Evolutionary conservation across 331 rosid genomes (phyloP), one percentile per base, ranked within the genome.

Genomic region (Spiraea crenata): DNA sequence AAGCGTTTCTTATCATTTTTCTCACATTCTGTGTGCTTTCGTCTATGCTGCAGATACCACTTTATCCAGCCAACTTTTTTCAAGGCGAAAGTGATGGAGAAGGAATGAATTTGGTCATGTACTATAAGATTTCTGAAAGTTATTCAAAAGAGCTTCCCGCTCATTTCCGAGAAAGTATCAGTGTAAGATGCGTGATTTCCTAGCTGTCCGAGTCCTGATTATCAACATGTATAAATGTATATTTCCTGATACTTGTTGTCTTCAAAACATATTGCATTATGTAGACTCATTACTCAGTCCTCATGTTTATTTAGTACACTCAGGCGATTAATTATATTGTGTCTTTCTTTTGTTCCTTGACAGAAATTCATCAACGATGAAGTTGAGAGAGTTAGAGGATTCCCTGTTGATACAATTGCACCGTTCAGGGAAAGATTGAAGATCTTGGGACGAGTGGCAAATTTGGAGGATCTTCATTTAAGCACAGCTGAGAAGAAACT

Each of bases 381-480:
- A 79, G 99, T 89, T 65, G 99, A 95, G 87, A 89, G 97, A 80
- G 97, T 95, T 58, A 87, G 81, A 85, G 91, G 96, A 71, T 95
- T 91, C 82, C 99, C 99, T 74, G 69, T 95, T 1, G 99, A 95
- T 76, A 70, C 83, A 45, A 95, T 95, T 65, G 93, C 84, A 64
- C 95, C 99, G 41, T 83, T 91, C 71, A 83, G 99, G 81, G 99
- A 95, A 69, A 89, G 97, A 85, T 80, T 91, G 61, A 91, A 95
- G 82, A 91, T 95, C 75, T 77, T 91, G 77, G 99, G 97, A 41
- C 80, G 92, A 69, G 85, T 83, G 73, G 96, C 81, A 74, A 95
- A 95, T 77, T 70, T 83, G 75, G 97, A 93, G 77, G 88, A 82
- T 81, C 99, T 93, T 81, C 83, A 83, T 59, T 81, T 93, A 78